Percentiles rank a stretch among this genome's conserved stretches.
These are phyloP conservation scores for Populus tomentosa DNA, from an alignment of 441 rosid species.

Conservation along the genomic window DNA sequence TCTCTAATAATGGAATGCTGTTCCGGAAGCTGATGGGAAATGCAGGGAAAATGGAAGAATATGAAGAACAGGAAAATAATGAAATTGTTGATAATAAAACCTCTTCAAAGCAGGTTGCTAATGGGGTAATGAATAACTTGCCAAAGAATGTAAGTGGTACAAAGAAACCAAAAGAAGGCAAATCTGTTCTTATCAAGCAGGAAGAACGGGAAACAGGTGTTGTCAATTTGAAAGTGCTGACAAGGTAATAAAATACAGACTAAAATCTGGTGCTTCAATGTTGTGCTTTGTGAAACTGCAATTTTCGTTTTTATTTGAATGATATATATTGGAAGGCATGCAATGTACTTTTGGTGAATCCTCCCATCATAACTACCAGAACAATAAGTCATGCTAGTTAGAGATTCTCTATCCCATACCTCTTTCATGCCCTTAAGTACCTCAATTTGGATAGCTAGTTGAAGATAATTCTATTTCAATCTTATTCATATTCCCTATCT, in stretches of 20 bases:
- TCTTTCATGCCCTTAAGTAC: not conserved
- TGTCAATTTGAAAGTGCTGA: conserved; percentile 36
- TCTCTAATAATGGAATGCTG: conserved; percentile 58
- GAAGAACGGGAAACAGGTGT: conserved; percentile 46
- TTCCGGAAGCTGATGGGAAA: conserved; percentile 54
- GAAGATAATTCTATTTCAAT: not conserved
- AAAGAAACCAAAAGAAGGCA: conserved; percentile 62
- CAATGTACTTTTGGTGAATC: not conserved
- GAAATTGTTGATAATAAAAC: conserved; percentile 35
- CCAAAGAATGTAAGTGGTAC: conserved; percentile 34
- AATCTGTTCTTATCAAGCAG: conserved; percentile 88
- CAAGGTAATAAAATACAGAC: conserved; percentile 43
- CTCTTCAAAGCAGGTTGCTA: conserved; percentile 46
- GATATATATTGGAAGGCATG: not conserved
- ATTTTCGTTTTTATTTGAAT: conserved; percentile 1
- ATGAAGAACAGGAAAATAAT: conserved; percentile 57
- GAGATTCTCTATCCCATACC: not conserved
- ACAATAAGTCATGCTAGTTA: not conserved
- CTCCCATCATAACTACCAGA: not conserved
- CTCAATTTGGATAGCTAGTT: not conserved
- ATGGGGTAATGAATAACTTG: conserved; percentile 40
- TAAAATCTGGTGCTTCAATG: conserved; percentile 1
- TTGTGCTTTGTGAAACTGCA: not conserved
- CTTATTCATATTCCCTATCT: not conserved
- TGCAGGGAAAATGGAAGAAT: conserved; percentile 68